phyloP scores from a whole-genome alignment of 495 filamentous ascomycete genomes.

The Venustampulla echinocandica region DNA sequence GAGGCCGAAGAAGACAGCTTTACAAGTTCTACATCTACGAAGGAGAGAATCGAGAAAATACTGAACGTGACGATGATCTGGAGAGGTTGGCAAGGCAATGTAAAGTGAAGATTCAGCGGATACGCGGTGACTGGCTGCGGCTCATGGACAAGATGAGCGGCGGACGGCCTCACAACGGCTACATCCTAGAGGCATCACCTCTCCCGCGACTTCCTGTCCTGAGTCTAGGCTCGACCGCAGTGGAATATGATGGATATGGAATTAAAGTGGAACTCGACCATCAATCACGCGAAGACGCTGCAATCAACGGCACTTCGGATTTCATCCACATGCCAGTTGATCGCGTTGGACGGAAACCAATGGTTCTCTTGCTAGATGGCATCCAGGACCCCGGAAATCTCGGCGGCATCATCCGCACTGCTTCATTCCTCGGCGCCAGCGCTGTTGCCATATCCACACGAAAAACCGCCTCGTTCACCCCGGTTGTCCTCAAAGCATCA shows the following conservation, averaged over 20 bases:
- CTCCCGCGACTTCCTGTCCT: slow-evolving; percentile 65
- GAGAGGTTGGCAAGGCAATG: slow-evolving; percentile 50
- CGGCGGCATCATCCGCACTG: slow-evolving; percentile 77
- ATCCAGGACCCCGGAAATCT: slow-evolving; percentile 85
- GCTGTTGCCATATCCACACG: slow-evolving; percentile 60
- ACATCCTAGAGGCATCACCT: slow-evolving; percentile 78
- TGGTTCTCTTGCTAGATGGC: slow-evolving; percentile 75
- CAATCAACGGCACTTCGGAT: slow-evolving; percentile 51
- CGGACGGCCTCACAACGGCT: slow-evolving; percentile 86
- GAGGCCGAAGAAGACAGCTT: slow-evolving; percentile 54
- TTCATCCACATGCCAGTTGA: slow-evolving; percentile 32
- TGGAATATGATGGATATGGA: slow-evolving; percentile 25
- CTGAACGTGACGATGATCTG: slow-evolving; percentile 35
- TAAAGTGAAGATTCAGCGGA: slow-evolving; percentile 43
- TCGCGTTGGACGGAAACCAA: slow-evolving; percentile 49
- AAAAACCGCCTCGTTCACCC: slow-evolving; percentile 61
- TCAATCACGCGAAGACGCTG: slow-evolving; percentile 64
- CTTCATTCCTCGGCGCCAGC: slow-evolving; percentile 76
- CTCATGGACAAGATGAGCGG: slow-evolving; percentile 75
- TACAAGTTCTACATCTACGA: slow-evolving; percentile 78
- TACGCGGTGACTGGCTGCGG: slow-evolving; percentile 45
- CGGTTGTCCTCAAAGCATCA: slow-evolving; percentile 76
- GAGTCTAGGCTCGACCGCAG: slow-evolving; percentile 40
- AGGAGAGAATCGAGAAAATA: slow-evolving; percentile 35
- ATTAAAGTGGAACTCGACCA: slow-evolving; percentile 54